Evolutionary conservation across 805 yeast species (phyloP).

Genomic region (Starmerella roubikii): DNA sequence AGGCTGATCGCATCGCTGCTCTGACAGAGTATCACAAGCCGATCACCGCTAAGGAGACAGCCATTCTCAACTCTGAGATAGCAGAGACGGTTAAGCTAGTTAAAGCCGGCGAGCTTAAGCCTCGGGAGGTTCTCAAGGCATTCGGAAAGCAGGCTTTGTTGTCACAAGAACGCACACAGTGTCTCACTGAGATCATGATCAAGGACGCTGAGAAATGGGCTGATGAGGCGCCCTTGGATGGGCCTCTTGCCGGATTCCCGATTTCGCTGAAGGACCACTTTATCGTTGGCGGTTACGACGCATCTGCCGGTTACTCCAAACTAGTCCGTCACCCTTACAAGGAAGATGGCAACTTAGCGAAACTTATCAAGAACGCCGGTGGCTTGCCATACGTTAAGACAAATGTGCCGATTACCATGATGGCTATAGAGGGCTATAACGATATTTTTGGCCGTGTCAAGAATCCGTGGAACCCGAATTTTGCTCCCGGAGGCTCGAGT

Average conservation of each 20-base stretch:
- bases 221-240: slow-evolving; percentile 32
- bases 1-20: slow-evolving; percentile 25
- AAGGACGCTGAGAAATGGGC: slow-evolving; percentile 54
- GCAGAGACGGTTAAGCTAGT: slow-evolving; percentile 32
- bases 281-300: slow-evolving; percentile 36
- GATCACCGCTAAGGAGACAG: slow-evolving; percentile 25
- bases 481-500: slow-evolving; percentile 42
- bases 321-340: slow-evolving; percentile 30
- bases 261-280: slow-evolving; percentile 49
- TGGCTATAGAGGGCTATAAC: slow-evolving; percentile 44
- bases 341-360: slow-evolving; percentile 31
- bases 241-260: slow-evolving; percentile 53
- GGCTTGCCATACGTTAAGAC: slow-evolving; percentile 45
- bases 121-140: slow-evolving; percentile 44
- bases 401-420: slow-evolving; percentile 41
- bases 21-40: slow-evolving; percentile 31
- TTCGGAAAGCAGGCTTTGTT: slow-evolving; percentile 51
- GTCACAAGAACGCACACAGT: slow-evolving; percentile 45
- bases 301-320: slow-evolving; percentile 39
- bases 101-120: slow-evolving; percentile 34
- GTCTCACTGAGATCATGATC: slow-evolving; percentile 48
- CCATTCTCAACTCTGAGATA: slow-evolving; percentile 32
- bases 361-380: slow-evolving; percentile 37
- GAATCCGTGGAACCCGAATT: slow-evolving; percentile 36
- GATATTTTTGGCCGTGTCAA: slow-evolving; percentile 40